Base-by-base conservation (phyloP, 768 basidiomycete genomes). In the Pisolithus marmoratus region DNA sequence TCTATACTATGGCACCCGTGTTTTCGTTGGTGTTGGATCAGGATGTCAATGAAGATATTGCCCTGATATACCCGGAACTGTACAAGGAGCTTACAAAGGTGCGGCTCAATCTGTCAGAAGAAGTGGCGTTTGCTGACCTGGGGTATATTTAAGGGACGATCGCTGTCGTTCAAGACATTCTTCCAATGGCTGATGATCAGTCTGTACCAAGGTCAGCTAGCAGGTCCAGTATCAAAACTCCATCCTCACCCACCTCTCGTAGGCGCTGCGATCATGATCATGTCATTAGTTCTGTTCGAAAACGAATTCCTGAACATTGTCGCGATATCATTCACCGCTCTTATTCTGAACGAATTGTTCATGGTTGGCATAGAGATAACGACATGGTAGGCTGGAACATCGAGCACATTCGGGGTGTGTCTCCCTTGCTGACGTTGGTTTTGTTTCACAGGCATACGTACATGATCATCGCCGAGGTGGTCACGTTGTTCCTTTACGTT, bases 331-430 rank as follows among this genome's bases (percentile, higher is more conserved):
- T 99, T 96, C 67, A 96, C 94, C 1, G 91, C 96, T 1, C 76
- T 98, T 51, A 83, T 99, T 57, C 74, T 98, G 26, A 99, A 99
- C 65, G 96, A 98, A 65, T 82, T 99, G 47, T 93, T 98, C 70
- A 99, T 98, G 96, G 96, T 98, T 43, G 94, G 94, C 2, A 69
- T 98, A 59, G 94, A 98, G 70, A 94, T 98, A 53, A 98, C 94
- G 3, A 97, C 91, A 55, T 99, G 95, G 95, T 91, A 60, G 50
- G 74, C 60, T 11, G 58, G 11, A 45, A 12, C 19, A 3, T 27
- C 43, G 43, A 24, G 41, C 19, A 8, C 20, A 4, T 43, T 29
- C 26, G 9, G 31, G 17, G 41, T 20, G 23, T 19, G 6, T 2
- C 17, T 4, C n/a, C 2, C 17, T n/a, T 45, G 27, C 4, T 26